Percentiles rank a stretch among this genome's conserved stretches.
These are phyloP conservation scores for Candida insectorum DNA, from an alignment of 805 yeast species.

Conservation along the genomic window DNA sequence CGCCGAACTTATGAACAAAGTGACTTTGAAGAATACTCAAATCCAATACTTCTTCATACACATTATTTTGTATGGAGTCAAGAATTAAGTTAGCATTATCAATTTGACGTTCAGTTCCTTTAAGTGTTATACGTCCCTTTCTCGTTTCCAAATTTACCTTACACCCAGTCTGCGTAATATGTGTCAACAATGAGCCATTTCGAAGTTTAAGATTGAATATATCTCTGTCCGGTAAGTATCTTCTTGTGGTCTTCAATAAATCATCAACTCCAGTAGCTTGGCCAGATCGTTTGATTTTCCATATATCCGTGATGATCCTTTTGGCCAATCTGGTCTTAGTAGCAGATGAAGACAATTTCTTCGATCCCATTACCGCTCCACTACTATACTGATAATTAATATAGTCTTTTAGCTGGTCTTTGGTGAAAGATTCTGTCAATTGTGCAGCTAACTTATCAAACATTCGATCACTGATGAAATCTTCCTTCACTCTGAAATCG, in stretches of 20 bases:
- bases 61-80: constrained; percentile 23
- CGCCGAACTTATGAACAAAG: constrained; percentile 24
- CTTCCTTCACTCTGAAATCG: constrained; percentile 2
- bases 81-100: constrained; percentile 44
- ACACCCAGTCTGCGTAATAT: constrained; percentile 41
- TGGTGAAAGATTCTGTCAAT: constrained; percentile 8
- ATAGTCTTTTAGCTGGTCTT: constrained; percentile 8
- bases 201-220: too few species aligned
- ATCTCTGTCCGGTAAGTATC: too few species aligned
- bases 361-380: constrained; percentile 2
- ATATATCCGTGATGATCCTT: constrained; percentile 9
- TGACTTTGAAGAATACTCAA: constrained; percentile 23
- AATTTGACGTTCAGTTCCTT: constrained; percentile 40
- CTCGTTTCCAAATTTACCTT: constrained; percentile 31
- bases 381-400: constrained; percentile 6
- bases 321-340: constrained; percentile 6
- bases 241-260: too few species aligned
- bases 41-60: constrained; percentile 28
- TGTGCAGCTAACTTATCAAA: constrained; percentile 1
- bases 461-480: constrained; percentile 4
- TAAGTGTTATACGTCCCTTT: constrained; percentile 27
- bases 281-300: constrained; percentile 13
- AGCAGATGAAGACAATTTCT: constrained; percentile 3
- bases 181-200: constrained; percentile 36
- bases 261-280: constrained; percentile 25